Evolutionary conservation across 495 filamentous ascomycete genomes (phyloP), one percentile per base, ranked within the genome.

Genomic region (Penicillium mononematosum): DNA sequence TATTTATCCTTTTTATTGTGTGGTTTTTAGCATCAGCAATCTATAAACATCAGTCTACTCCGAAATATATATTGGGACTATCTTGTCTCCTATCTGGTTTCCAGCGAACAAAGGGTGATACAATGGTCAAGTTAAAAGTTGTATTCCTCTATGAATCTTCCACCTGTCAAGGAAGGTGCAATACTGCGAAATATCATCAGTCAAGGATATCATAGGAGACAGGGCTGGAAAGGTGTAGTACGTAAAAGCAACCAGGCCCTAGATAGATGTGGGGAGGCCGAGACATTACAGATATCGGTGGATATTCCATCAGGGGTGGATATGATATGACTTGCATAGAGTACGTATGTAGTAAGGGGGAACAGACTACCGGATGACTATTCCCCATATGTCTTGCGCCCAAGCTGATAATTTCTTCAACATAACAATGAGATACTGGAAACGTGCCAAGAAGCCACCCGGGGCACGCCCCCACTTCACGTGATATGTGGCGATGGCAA

Each of bases 391-490:
- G 10, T 8, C 17, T 19, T 43, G 14, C 16, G 14, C 3, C 14
- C 16, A 29, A 29, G 27, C 27, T 29, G 20, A 44, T 44, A 6
- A 44, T 14, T 20, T 22, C 42, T 44, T 44, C 42, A 39, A 39
- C 12, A 44, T 20, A 12, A 22, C 19, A 20, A 44, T 44, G 42
- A 24, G 11, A 47, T 31, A 29, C 44, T 29, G 27, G 14, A 22
- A 24, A n/a, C 43, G 43, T 47, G 45, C 45, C 45, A 48, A 48
- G 45, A 48, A 48, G 29, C 29, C 45, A 29, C 44, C 44, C 45
- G 50, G 4, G 22, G 22, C 22, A 48, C 58, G 52, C 48, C 55
- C 55, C 55, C 55, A 52, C 55, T 25, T 36, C 55, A 58, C 55
- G 55, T 58, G 55, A 58, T 22, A 32, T 20, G 48, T 58, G 55